A percentile compares a stretch with the other conserved stretches of the same genome.
phyloP scores from a whole-genome alignment of 306 rosid genomes.

The Parietaria judaica region DNA sequence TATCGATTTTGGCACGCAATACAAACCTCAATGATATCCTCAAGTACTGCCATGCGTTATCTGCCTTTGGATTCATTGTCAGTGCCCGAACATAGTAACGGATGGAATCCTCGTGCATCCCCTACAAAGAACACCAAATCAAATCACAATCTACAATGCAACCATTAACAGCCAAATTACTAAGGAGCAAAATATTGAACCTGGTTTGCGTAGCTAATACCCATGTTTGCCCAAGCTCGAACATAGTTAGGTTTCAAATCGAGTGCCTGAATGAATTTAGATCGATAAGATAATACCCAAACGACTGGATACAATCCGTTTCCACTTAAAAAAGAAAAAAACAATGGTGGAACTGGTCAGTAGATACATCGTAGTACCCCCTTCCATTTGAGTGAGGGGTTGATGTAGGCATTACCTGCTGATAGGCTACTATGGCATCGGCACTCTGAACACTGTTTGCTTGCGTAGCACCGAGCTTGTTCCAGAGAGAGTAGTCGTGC shows the following conservation, averaged over 20 bases:
- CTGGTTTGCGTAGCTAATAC: conserved; percentile 98
- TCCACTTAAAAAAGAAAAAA: no score
- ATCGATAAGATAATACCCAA: background rate
- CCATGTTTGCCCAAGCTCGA: conserved; percentile 99
- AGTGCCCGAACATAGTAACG: conserved; percentile 94
- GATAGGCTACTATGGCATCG: conserved; percentile 95
- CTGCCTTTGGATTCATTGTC: conserved; percentile 96
- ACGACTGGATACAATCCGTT: background rate
- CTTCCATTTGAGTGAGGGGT: background rate
- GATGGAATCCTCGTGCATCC: conserved; percentile 86
- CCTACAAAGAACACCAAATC: conserved; percentile 26
- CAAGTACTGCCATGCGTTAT: conserved; percentile 94
- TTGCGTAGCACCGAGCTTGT: conserved; percentile 99
- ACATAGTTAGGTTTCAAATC: conserved; percentile 98
- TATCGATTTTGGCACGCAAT: background rate
- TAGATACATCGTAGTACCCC: background rate
- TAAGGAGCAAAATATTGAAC: conserved; percentile 21
- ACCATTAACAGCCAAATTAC: background rate
- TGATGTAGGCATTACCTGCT: conserved; percentile 49
- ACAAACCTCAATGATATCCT: conserved; percentile 88
- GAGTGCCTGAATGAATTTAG: conserved; percentile 74
- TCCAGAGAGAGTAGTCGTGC: conserved; percentile 95
- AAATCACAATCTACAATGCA: background rate
- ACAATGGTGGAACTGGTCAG: no score
- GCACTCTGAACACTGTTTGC: conserved; percentile 98